Percentiles rank a stretch among this genome's conserved stretches.
These are phyloP conservation scores for Carex parvula DNA, from an alignment of 176 grass and related monocot genomes.

Conservation along the genomic window DNA sequence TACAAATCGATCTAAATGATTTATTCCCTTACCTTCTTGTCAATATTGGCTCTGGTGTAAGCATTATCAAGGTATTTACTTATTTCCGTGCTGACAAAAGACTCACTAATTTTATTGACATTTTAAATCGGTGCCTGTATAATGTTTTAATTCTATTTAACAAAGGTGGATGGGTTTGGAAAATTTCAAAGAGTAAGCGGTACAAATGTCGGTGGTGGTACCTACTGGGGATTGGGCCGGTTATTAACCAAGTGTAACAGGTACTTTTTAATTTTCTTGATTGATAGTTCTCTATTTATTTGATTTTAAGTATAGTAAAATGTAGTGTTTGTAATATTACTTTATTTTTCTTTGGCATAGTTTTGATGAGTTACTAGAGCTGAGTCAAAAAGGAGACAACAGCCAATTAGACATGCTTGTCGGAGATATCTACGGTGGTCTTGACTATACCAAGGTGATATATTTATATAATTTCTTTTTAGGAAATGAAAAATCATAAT, in stretches of 20 bases:
- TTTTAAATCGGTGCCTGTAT: neutral
- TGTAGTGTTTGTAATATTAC: slow-evolving; percentile 12
- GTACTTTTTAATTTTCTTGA: slow-evolving; percentile 36
- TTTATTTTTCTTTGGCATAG: slow-evolving; percentile 39
- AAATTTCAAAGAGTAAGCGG: slow-evolving; percentile 98
- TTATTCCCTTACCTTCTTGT: slow-evolving; percentile 98
- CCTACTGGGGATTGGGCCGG: slow-evolving; percentile 90
- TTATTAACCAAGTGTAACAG: slow-evolving; percentile 97
- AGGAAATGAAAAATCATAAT: neutral
- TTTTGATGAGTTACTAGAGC: slow-evolving; percentile 95
- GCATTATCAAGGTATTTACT: slow-evolving; percentile 91
- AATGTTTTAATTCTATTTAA: slow-evolving; percentile 35
- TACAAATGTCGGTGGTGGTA: slow-evolving; percentile 97
- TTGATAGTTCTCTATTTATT: neutral
- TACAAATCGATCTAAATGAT: slow-evolving; percentile 95
- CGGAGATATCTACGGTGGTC: slow-evolving; percentile 96
- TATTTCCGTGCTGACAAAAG: neutral
- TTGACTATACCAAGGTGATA: slow-evolving; percentile 94
- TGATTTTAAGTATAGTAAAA: slow-evolving; percentile 5
- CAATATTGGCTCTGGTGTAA: slow-evolving; percentile 98
- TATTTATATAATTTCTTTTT: slow-evolving; percentile 8
- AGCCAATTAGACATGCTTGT: slow-evolving; percentile 97
- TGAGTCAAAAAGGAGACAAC: slow-evolving; percentile 92
- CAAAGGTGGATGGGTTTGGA: slow-evolving; percentile 90
- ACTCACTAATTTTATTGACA: neutral